Evolutionary conservation across 2,329 filamentous ascomycete genomes (phyloP).

Genomic region (Ophiostoma ulmi): DNA sequence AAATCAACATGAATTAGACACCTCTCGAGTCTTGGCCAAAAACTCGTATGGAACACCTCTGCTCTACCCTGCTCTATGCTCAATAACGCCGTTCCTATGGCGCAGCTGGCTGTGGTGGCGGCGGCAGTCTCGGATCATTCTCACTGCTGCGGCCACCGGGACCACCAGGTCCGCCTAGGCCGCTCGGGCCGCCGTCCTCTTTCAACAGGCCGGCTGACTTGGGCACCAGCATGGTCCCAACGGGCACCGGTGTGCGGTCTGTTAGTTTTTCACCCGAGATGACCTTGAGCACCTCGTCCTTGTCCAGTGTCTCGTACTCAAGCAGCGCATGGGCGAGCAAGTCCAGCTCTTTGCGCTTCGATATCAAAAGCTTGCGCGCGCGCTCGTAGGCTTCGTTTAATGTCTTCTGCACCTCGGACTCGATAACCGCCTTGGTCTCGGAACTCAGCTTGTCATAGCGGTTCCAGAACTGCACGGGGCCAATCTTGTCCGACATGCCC

Average conservation of each 20-base stretch:
- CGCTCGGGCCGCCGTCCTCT: slow-evolving; percentile 24
- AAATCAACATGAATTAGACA: not conserved
- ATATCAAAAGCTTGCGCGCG: slow-evolving; percentile 64
- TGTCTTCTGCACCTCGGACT: slow-evolving; percentile 78
- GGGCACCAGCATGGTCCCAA: slow-evolving; percentile 64
- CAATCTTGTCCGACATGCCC: slow-evolving; percentile 83
- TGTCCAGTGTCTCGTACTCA: slow-evolving; percentile 88
- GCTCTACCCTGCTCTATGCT: not conserved
- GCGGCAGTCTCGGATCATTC: slow-evolving; percentile 26
- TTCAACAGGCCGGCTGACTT: slow-evolving; percentile 22
- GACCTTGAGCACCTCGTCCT: slow-evolving; percentile 84
- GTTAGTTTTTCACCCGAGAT: slow-evolving; percentile 78
- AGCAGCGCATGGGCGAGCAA: slow-evolving; percentile 81
- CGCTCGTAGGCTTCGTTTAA: slow-evolving; percentile 76
- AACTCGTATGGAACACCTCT: not conserved
- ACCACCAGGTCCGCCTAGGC: not conserved
- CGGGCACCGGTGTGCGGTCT: slow-evolving; percentile 57
- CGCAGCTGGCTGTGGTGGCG: slow-evolving; percentile 23
- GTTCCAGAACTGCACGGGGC: slow-evolving; percentile 80
- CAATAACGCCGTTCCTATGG: slow-evolving; percentile 13
- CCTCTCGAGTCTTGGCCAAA: not conserved
- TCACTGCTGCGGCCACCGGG: slow-evolving; percentile 15
- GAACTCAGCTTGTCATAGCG: slow-evolving; percentile 78
- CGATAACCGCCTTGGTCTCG: slow-evolving; percentile 80
- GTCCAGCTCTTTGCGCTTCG: slow-evolving; percentile 79